Evolutionary conservation across 2,329 filamentous ascomycete genomes (phyloP).

Genomic region (Xylaria multiplex): DNA sequence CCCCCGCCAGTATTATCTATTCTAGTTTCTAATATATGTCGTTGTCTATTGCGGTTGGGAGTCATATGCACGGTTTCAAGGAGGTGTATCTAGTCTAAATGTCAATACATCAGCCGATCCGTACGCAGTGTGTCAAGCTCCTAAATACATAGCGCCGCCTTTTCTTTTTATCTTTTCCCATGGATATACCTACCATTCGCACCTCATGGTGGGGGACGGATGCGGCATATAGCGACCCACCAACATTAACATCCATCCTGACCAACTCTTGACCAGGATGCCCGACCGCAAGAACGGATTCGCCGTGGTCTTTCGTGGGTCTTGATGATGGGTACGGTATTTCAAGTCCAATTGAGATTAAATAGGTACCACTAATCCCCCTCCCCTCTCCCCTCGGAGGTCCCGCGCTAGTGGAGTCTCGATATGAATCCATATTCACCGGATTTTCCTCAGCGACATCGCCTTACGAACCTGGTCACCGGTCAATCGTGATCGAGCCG

Average conservation of each 20-base stretch:
- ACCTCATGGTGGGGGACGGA: too few species aligned
- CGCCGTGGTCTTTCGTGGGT: background rate
- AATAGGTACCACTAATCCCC: background rate
- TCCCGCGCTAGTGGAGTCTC: background rate
- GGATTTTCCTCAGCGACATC: background rate
- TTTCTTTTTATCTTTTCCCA: too few species aligned
- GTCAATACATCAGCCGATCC: too few species aligned
- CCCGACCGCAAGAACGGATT: background rate
- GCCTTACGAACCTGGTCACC: background rate
- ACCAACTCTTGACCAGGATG: conserved; percentile 8
- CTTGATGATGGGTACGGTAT: background rate
- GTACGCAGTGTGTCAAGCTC: too few species aligned
- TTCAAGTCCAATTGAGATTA: background rate
- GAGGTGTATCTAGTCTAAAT: too few species aligned
- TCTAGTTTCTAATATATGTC: too few species aligned
- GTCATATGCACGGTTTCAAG: too few species aligned
- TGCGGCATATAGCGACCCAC: conserved; percentile 1
- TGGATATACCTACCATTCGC: too few species aligned
- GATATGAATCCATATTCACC: background rate
- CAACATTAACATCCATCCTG: conserved; percentile 1
- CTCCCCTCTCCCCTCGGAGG: too few species aligned
- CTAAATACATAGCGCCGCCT: too few species aligned
- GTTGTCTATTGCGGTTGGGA: too few species aligned
- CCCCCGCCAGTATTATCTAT: too few species aligned
- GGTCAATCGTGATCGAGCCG: background rate